Evolutionary conservation across 306 rosid species (phyloP).

Genomic region (Fagus crenata): DNA sequence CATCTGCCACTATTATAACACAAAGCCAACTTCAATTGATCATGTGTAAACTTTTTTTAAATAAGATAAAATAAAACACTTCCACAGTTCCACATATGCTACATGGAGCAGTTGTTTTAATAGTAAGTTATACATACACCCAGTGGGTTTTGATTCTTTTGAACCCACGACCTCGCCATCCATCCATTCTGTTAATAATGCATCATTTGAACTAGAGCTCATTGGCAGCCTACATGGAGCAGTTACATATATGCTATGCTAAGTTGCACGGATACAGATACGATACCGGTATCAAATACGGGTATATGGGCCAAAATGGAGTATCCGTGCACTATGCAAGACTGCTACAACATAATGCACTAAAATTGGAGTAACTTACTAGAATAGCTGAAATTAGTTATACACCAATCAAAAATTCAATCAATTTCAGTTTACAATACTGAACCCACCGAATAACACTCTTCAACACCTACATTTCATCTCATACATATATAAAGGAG

Average conservation of each 20-base stretch:
- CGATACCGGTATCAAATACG: no score
- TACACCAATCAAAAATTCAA: neutral
- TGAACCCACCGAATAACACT: neutral
- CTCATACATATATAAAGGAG: neutral
- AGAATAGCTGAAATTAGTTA: neutral
- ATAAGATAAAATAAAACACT: no score
- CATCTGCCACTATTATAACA: neutral
- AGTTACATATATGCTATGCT: neutral
- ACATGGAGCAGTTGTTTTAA: no score
- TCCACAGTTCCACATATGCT: no score
- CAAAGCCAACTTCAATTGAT: neutral
- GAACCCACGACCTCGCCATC: no score
- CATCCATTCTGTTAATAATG: no score
- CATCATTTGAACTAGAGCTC: no score
- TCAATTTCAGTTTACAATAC: neutral
- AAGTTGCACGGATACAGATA: no score
- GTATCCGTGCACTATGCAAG: neutral
- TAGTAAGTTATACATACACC: no score
- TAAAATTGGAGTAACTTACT: neutral
- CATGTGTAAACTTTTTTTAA: neutral
- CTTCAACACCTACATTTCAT: neutral
- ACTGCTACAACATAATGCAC: neutral
- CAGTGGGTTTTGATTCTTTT: no score
- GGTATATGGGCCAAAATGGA: no score
- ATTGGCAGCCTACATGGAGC: no score